Evolutionary conservation across 2,329 filamentous ascomycete genomes (phyloP), one percentile per base, ranked within the genome.

Genomic region (Colletotrichum scovillei): DNA sequence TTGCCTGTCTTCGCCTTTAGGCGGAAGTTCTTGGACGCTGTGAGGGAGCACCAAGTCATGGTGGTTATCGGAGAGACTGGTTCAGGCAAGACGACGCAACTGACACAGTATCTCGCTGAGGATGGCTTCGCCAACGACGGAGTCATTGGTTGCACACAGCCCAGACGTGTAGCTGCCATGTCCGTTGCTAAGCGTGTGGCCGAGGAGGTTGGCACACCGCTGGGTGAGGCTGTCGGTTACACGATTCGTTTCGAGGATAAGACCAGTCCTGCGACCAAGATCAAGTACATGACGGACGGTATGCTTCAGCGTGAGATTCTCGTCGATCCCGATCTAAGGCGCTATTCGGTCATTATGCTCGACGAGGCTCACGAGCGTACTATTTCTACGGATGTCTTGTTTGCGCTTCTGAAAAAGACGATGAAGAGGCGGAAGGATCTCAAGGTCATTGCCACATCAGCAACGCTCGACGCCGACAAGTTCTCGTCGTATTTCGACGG

Each of bases 281-380:
- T 99, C 86, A 99, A 99, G 86, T 99, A 99, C 85, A 98, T 99
- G 96, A 99, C 97, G 19, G 97, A 99, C 79, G 97, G 97, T 83
- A 98, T 98, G 94, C 90, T 99, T 81, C 92, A 98, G 84, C 91
- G 97, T 86, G 97, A 99, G 84, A 95, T 98, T 80, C 88, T 99
- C 64, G 89, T 98, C 77, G 97, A 99, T 81, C 94, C 95, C 0
- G 93, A 98, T 78, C 85, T 99, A 76, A 93, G 90, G 79, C 91
- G 94, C 76, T 99, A 99, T 80, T 97, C 95, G 0, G 95, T 97
- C 74, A 98, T 99, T 79, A 99, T 99, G 92, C 89, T 99, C 78
- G 97, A 99, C 81, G 97, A 99, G 81, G 97, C 97, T 4, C 97
- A 99, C 90, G 97, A 99, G 82, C 92, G 97, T 73, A 99, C 97